These are phyloP conservation scores for Suillus discolor DNA, from an alignment of 768 basidiomycete species.

Conservation along the genomic window DNA sequence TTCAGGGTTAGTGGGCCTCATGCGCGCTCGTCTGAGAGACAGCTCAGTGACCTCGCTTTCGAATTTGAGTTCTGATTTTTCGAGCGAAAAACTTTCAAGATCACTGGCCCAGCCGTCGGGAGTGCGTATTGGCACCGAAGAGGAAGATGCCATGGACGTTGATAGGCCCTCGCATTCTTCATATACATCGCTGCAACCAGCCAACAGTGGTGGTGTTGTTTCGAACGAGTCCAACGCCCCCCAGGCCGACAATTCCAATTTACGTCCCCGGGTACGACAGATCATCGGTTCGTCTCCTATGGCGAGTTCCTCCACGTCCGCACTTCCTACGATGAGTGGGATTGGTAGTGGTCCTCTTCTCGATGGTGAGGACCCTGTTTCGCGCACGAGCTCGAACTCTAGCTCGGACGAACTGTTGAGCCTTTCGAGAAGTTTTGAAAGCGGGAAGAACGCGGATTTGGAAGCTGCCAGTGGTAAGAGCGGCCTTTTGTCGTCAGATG, in stretches of 20 bases:
- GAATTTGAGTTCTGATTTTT: constrained; percentile 22
- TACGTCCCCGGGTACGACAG: constrained; percentile 5
- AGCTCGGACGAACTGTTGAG: constrained; percentile 19
- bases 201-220: not conserved
- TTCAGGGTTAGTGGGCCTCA: constrained; percentile 15
- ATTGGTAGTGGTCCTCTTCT: constrained; percentile 1
- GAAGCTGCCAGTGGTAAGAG: constrained; percentile 15
- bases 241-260: not conserved
- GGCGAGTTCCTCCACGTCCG: constrained; percentile 24
- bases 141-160: constrained; percentile 26
- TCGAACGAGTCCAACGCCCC: not conserved
- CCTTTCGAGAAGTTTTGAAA: constrained; percentile 19
- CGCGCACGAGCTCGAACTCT: constrained; percentile 15
- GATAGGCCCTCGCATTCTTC: constrained; percentile 23
- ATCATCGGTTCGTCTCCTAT: constrained; percentile 18
- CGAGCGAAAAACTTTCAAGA: constrained; percentile 9
- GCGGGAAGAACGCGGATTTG: constrained; percentile 15
- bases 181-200: constrained; percentile 22
- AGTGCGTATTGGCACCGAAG: constrained; percentile 12
- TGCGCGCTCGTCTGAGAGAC: constrained; percentile 22
- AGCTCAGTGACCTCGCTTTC: constrained; percentile 35
- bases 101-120: constrained; percentile 14
- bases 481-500: constrained; percentile 9
- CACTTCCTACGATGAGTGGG: constrained; percentile 9
- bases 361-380: constrained; percentile 14